phyloP scores from a whole-genome alignment of 148 eudicot species.

The Vaccinium corymbosum region DNA sequence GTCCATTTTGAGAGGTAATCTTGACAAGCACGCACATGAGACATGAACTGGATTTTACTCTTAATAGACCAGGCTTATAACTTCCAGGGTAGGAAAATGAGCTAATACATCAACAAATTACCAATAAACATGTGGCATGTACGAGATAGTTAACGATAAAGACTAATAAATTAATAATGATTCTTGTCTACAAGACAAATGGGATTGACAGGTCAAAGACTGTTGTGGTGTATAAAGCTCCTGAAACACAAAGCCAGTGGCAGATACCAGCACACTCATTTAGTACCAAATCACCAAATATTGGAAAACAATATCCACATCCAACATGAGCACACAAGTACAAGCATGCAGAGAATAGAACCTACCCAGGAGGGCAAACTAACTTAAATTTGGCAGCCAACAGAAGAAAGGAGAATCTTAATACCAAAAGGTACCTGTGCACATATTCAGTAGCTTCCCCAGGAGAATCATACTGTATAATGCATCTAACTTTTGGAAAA shows the following conservation, averaged over 20 bases:
- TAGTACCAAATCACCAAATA: background rate
- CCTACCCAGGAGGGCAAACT: background rate
- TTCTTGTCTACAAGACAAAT: background rate
- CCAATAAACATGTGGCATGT: background rate
- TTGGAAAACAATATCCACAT: background rate
- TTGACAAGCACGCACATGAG: background rate
- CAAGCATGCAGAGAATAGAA: background rate
- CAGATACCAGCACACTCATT: background rate
- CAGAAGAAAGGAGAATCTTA: background rate
- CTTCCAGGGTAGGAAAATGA: conserved; percentile 9
- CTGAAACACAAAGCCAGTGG: background rate
- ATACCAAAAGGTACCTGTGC: conserved; percentile 58
- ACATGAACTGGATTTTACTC: background rate
- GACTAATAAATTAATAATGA: background rate
- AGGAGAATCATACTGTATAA: conserved; percentile 96
- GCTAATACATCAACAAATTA: background rate
- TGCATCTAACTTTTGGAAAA: conserved; percentile 84
- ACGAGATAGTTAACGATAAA: background rate
- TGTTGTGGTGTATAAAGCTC: background rate
- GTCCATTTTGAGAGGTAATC: background rate
- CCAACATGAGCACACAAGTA: background rate
- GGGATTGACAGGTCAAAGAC: background rate
- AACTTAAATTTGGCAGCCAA: background rate
- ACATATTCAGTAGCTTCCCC: conserved; percentile 99
- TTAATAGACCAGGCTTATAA: background rate